A percentile compares a stretch with the other conserved stretches of the same genome.
Conservation (phyloP, 352 stramenopile genomes). For the Thraustotheca clavata region DNA sequence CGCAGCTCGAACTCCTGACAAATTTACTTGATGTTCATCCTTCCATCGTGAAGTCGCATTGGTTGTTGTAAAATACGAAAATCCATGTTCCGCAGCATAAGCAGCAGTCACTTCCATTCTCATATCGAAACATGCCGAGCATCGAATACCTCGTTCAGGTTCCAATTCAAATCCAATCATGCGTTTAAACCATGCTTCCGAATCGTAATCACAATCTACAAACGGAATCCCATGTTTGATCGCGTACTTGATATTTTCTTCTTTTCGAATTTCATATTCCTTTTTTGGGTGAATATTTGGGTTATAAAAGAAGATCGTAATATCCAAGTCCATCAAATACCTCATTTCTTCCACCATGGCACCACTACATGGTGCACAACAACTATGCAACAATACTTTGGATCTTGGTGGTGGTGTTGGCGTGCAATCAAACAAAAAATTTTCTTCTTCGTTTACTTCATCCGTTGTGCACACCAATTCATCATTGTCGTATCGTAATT, state of each 20-base stretch:
- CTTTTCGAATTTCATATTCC: constrained; percentile 45
- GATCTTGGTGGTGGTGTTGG: constrained; percentile 2
- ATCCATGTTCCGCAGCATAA: constrained; percentile 40
- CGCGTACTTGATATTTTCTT: constrained; percentile 35
- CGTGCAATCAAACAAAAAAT: constrained; percentile 11
- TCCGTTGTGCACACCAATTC: constrained; percentile 9
- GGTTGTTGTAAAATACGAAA: constrained; percentile 41
- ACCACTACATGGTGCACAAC: constrained; percentile 40
- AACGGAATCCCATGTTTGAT: constrained; percentile 33
- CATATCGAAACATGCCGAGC: constrained; percentile 43
- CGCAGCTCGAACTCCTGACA: constrained; percentile 26
- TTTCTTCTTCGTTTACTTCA: constrained; percentile 9
- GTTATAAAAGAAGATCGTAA: constrained; percentile 60
- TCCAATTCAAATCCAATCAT: constrained; percentile 41
- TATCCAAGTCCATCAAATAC: constrained; percentile 25
- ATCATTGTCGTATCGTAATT: constrained; percentile 10
- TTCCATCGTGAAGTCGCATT: constrained; percentile 44
- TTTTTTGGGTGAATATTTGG: constrained; percentile 43
- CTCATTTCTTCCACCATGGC: constrained; percentile 54
- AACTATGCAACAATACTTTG: constrained; percentile 37
- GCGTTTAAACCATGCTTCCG: constrained; percentile 32
- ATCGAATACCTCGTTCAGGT: constrained; percentile 35
- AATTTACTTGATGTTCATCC: constrained; percentile 40
- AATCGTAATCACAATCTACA: constrained; percentile 44
- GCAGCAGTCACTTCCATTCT: constrained; percentile 39